Evolutionary conservation across 495 filamentous ascomycete species (phyloP), one percentile per base, ranked within the genome.

Genomic region (Letharia columbiana): DNA sequence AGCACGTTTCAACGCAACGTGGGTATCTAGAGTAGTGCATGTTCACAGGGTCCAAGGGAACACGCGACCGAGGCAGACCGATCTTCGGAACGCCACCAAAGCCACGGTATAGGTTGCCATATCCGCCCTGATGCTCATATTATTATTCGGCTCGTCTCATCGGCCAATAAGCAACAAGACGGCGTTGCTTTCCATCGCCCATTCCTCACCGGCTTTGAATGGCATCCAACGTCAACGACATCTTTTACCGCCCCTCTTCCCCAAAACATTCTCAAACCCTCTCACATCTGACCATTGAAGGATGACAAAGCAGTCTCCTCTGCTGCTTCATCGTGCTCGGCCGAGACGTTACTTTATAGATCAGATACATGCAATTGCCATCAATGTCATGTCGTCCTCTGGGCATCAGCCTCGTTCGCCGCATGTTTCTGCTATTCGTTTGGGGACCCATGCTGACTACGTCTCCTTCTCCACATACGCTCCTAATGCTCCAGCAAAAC

Each of bases 221-320:
- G 23, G 23, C 23, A 28, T 28, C 23, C 18, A 9, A 49, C 1
- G 45, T 52, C 4, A 10, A 56, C 35, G 31, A 35, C 4, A 33
- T 56, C 52, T 56, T 56, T 3, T 6, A 56, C 52, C 8, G 13
- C 12, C 31, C 31, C 4, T 56, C 2, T 2, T 33, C 15, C 35
- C 33, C 15, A 56, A 64, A 64, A 64, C 50, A 50, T 44, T 31
- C 62, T 44, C 49, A 37, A 54, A 54, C 2, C n/a, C 62, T 35
- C 62, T 42, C 44, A 41, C n/a, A 47, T 4, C 39, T 44, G 1
- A 4, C 13, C 41, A 15, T 20, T 20, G 39, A 20, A 20, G 31
- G 7, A 37, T 37, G 17, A 13, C 39, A 28, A 28, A 28, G 0
- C 23, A 28, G 23, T 28, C 23, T 28, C 23, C 23, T 28, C 23